Evolutionary conservation across 768 basidiomycete genomes (phyloP), one percentile per base, ranked within the genome.

Genomic region (Ramaria sp.): DNA sequence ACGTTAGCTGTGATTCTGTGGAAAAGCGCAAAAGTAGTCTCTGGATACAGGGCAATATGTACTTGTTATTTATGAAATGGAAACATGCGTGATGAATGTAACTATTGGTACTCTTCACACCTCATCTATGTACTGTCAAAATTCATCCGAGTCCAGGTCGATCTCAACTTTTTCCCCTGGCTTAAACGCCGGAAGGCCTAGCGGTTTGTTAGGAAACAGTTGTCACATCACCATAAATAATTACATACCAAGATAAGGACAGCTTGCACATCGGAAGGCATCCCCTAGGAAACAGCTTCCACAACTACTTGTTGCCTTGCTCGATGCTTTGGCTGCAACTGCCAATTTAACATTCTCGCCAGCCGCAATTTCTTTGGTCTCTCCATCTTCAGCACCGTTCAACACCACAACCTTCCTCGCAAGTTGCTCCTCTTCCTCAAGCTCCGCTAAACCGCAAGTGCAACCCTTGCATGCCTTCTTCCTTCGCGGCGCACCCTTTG

Each of bases 151-250:
- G 51, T 78, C 81, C 59, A 93, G 78, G 66, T 87, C 81, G 59
- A 94, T 89, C 75, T 91, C 86, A 27, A 99, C 92, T 74, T 97
- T 95, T 75, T 98, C 92, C 56, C 96, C 96, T 1, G 96, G 95
- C 70, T 95, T 89, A 76, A 99, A 98, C 12, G 95, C 91, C 47
- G 96, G 96, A 30, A 98, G 79, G 63, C 96, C 95, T 97, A 63
- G n/a, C 43, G 31, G 12, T 41, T 54, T 62, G 55, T 42, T 19
- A 49, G 59, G 22, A 60, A 59, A 15, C 20, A 54, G 34, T 34
- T 34, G 6, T 39, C 54, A 57, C 52, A 42, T 37, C 31, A 45
- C 51, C 39, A 51, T 54, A 51, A 19, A 39, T 15, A n/a, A 19
- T n/a, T 17, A 80, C 89, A 59, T 63, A 97, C 95, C 95, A 46